Base-by-base conservation (phyloP, 139 green algal genomes). In the Desmodesmus armatus region DNA sequence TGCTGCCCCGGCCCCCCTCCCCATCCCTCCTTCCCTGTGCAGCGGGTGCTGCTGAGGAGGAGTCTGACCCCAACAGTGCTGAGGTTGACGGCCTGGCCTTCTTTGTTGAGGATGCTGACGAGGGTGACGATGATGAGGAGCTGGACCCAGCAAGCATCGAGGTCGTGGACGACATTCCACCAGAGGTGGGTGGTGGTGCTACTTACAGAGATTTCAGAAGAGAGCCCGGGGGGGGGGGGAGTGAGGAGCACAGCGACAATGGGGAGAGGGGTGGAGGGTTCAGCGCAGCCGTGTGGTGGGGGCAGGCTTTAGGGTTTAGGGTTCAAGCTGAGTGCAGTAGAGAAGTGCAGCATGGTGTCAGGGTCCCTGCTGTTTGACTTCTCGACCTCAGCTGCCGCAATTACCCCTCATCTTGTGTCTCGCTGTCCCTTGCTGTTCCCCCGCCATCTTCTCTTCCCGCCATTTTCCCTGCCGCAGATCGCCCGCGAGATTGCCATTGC, bases 31-130 rank as follows among this genome's bases (percentile, higher is more conserved):
- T n/a, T n/a, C n/a, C n/a, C n/a, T n/a, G n/a, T 75, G 37, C 37
- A 33, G 37, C 4, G 25, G 67, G 2, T 75, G 67, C 23, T 35
- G 67, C 40, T n/a, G 73, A 67, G 19, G 73, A 80, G 47, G 49
- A 55, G 39, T 67, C 85, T 21, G 62, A 82, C 78, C 51, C 83
- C 6, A 85, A 80, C 33, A 44, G 67, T 47, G 51, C 81, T 31
- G 86, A 84, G 73, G 71, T 86, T 5, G 89, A 93, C 78, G 87
- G 85, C 40, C 67, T 86, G 6, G 76, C 89, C 41, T 87, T 91
- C 13, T 66, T 93, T 6, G 74, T 84, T 33, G 87, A 87, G 1
- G 80, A 88, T 40, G 87, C 85, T 7, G 82, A 88, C 5, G 72
- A 77, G n/a, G 67, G 35, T 15, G 80, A 81, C 6, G 85, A 87